phyloP scores from a whole-genome alignment of 2,329 filamentous ascomycete genomes.

The Venturia effusa region DNA sequence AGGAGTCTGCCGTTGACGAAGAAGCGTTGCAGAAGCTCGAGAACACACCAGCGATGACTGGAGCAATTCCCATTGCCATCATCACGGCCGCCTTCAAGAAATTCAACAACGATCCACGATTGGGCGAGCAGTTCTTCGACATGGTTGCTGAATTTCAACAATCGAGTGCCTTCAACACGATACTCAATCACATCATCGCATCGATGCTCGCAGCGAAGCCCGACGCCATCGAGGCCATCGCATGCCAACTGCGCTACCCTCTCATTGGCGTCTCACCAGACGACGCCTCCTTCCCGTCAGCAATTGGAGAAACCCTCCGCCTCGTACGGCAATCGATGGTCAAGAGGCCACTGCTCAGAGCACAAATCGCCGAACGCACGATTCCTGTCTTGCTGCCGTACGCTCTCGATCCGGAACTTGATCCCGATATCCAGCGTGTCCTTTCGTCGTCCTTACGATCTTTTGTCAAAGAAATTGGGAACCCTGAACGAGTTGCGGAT shows the following conservation, averaged over 20 bases:
- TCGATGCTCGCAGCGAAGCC: conserved; percentile 51
- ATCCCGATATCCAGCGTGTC: conserved; percentile 44
- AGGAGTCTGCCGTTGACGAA: conserved; percentile 36
- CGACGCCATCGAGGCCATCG: conserved; percentile 50
- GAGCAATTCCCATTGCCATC: conserved; percentile 87
- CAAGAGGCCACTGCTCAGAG: conserved; percentile 22
- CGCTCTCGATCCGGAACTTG: conserved; percentile 34
- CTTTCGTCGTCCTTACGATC: conserved; percentile 31
- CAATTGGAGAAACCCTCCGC: conserved; percentile 54
- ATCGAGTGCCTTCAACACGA: conserved; percentile 51
- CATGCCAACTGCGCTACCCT: conserved; percentile 61
- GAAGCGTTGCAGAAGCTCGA: conserved; percentile 52
- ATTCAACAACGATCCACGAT: conserved; percentile 52
- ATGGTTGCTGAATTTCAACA: conserved; percentile 62
- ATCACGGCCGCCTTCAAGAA: conserved; percentile 80
- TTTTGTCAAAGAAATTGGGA: conserved; percentile 17
- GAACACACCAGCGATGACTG: conserved; percentile 70
- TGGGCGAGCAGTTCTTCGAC: conserved; percentile 70
- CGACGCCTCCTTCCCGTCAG: conserved; percentile 62
- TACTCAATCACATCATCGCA: conserved; percentile 64
- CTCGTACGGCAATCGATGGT: conserved; percentile 45
- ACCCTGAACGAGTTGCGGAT: neutral
- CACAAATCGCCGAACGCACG: conserved; percentile 34
- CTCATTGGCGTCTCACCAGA: conserved; percentile 53
- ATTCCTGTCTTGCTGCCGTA: conserved; percentile 39